Percentiles rank a stretch among this genome's conserved stretches.
Conservation (phyloP, 2,329 filamentous ascomycete genomes). For the Pseudogymnoascus sp. region DNA sequence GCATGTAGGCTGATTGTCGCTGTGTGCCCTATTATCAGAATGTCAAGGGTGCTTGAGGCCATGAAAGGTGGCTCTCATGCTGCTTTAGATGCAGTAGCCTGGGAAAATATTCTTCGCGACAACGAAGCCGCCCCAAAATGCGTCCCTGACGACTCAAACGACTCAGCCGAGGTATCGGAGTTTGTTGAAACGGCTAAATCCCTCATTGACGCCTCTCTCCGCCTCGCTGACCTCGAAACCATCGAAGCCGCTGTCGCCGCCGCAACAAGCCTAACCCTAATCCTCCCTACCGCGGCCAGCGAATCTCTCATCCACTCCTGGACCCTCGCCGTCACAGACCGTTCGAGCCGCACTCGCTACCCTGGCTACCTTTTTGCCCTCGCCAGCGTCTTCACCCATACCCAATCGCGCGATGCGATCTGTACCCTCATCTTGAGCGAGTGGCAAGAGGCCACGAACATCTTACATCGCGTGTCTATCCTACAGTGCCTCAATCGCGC, state of each 20-base stretch:
- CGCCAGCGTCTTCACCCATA: conserved; percentile 14
- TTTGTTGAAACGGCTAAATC: background rate
- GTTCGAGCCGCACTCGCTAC: conserved; percentile 20
- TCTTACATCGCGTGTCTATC: conserved; percentile 48
- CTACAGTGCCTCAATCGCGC: conserved; percentile 45
- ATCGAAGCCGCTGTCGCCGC: conserved; percentile 43
- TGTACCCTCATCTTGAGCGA: conserved; percentile 40
- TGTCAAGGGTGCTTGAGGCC: background rate
- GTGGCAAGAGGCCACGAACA: conserved; percentile 43
- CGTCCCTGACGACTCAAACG: background rate
- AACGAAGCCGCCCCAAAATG: background rate
- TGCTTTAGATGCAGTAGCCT: background rate
- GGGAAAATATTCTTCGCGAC: background rate
- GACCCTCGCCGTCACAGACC: conserved; percentile 36
- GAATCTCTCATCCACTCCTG: conserved; percentile 37
- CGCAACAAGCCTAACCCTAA: conserved; percentile 41
- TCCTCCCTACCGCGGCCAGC: conserved; percentile 33
- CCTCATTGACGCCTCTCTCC: conserved; percentile 34
- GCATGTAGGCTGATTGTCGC: conserved; percentile 51
- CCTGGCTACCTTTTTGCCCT: conserved; percentile 43
- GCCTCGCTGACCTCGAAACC: conserved; percentile 42
- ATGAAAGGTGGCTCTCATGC: background rate
- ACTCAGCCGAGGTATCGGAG: background rate
- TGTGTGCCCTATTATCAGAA: conserved; percentile 37
- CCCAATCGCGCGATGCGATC: conserved; percentile 18